These are phyloP conservation scores for Brasilioporus rufonigricans DNA, from an alignment of 768 basidiomycete genomes.

Conservation along the genomic window DNA sequence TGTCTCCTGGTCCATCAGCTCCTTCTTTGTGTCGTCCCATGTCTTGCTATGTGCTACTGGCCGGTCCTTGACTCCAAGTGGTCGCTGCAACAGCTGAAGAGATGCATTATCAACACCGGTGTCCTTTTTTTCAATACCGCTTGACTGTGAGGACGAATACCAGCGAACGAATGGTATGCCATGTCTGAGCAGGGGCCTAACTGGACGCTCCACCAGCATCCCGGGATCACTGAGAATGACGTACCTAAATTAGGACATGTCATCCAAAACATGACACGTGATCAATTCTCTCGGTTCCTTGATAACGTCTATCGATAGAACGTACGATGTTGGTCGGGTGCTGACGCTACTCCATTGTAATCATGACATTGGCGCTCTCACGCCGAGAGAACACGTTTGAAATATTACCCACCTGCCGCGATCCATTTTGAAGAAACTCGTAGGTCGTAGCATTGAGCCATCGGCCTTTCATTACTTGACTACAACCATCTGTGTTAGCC, in stretches of 20 bases:
- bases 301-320: neutral
- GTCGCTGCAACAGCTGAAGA: conserved; percentile 50
- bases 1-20: conserved; percentile 69
- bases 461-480: too few species aligned
- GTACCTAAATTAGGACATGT: conserved; percentile 19
- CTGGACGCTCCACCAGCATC: conserved; percentile 19
- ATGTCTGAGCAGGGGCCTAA: conserved; percentile 10
- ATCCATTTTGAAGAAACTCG: too few species aligned
- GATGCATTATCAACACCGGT: conserved; percentile 8
- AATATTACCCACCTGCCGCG: too few species aligned
- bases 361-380: too few species aligned
- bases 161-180: conserved; percentile 12
- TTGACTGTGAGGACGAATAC: conserved; percentile 16
- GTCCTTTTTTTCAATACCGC: neutral
- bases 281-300: neutral
- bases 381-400: too few species aligned
- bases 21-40: conserved; percentile 60
- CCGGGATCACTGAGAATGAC: conserved; percentile 15
- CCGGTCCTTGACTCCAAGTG: conserved; percentile 71
- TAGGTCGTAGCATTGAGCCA: too few species aligned
- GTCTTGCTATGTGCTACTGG: conserved; percentile 62
- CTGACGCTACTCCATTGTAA: too few species aligned
- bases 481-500: too few species aligned
- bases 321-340: neutral
- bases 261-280: neutral